A percentile compares a stretch with the other conserved stretches of the same genome.
Evolutionary conservation across 306 rosid species (phyloP).

Genomic region (Vachellia pachyceras): DNA sequence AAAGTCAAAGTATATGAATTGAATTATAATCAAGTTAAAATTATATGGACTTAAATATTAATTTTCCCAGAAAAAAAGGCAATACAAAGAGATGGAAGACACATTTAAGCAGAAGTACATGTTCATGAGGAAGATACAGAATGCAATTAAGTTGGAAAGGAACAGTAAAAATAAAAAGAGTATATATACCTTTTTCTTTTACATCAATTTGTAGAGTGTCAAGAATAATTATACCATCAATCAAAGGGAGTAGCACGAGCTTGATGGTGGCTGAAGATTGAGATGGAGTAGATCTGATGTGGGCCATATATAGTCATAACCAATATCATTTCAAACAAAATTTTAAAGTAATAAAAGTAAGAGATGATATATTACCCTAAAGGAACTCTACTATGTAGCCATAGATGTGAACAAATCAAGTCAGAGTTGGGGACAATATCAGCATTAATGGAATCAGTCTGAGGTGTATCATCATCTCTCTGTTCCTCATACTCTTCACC

Average conservation of each 20-base stretch:
- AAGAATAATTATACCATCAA: conserved; percentile 85
- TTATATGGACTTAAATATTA: too few relatives aligned
- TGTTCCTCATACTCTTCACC: conserved; percentile 55
- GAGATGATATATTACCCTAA: conserved; percentile 67
- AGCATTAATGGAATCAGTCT: conserved; percentile 52
- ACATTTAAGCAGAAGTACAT: conserved; percentile 18
- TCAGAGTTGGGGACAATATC: conserved; percentile 69
- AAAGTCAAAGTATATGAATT: too few relatives aligned
- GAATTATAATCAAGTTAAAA: too few relatives aligned
- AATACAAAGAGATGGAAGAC: conserved; percentile 14
- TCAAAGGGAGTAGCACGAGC: conserved; percentile 94
- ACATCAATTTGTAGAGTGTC: conserved; percentile 87
- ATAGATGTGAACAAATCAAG: conserved; percentile 81
- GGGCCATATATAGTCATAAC: conserved; percentile 35
- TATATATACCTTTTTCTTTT: conserved; percentile 77
- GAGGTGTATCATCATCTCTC: conserved; percentile 40
- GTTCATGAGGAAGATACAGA: conserved; percentile 31
- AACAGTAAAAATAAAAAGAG: neutral
- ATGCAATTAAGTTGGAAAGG: conserved; percentile 27
- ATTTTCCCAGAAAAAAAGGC: neutral
- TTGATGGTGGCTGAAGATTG: conserved; percentile 81
- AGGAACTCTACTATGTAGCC: conserved; percentile 98
- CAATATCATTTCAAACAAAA: conserved; percentile 31
- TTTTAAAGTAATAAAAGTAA: conserved; percentile 5
- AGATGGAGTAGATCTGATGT: conserved; percentile 76